phyloP scores from a whole-genome alignment of 2,329 filamentous ascomycete species.

The Calonectria leucothoes region DNA sequence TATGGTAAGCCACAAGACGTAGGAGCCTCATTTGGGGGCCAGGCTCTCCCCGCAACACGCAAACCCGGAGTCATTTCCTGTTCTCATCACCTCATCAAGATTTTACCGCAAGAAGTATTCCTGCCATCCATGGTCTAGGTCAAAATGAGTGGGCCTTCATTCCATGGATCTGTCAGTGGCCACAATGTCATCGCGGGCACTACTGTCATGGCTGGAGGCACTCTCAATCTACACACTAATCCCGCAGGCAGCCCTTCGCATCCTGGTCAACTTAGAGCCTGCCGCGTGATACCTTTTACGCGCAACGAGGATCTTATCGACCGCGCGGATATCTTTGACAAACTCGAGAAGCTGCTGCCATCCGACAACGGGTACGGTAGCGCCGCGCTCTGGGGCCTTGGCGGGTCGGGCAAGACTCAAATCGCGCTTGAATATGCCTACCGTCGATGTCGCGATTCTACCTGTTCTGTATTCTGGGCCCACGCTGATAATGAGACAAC shows the following conservation, averaged over 20 bases:
- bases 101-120: background rate
- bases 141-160: background rate
- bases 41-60: background rate
- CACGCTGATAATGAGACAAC: conserved; percentile 46
- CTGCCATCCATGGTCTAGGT: too few relatives aligned
- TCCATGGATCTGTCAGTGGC: background rate
- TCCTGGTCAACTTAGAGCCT: background rate
- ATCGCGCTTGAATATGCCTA: conserved; percentile 1
- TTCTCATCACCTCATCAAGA: background rate
- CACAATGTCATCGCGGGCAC: background rate
- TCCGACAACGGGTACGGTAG: background rate
- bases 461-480: conserved; percentile 46
- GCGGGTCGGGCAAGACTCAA: conserved; percentile 6
- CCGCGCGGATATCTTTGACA: background rate
- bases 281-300: conserved; percentile 2
- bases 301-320: background rate
- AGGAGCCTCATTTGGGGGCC: background rate
- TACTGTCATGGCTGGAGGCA: background rate
- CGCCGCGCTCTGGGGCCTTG: conserved; percentile 9
- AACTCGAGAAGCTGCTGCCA: background rate
- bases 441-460: background rate
- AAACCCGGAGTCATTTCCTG: too few relatives aligned
- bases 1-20: background rate
- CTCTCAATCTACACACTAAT: background rate
- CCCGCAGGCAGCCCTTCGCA: background rate